Evolutionary conservation across 345 rosid genomes (phyloP), one percentile per base, ranked within the genome.

Genomic region (Acer saccharum): DNA sequence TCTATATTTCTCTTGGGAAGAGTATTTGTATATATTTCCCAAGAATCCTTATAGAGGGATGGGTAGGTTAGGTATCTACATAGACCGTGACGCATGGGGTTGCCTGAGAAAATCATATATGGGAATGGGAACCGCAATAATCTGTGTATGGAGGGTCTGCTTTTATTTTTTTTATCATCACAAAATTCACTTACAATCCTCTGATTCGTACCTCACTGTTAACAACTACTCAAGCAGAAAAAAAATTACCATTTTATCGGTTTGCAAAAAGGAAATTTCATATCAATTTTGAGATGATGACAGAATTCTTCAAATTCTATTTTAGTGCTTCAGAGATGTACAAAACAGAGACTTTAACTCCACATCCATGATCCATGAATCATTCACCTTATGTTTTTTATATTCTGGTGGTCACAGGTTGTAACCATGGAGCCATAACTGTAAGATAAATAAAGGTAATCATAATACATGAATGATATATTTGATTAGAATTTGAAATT

Each of bases 21-120:
- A 44, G 76, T 7, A 46, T 44, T 29, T 14, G 44, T 54, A 39
- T 65, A 71, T 62, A 57, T 73, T 83, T 74, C 80, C 76, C 81
- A 52, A 52, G 66, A 75, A 77, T 76, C 71, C 76, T 78, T 76
- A 79, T 65, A 32, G 58, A 65, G 72, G 2, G 32, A 29, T 2
- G 4, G 55, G 23, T 77, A 68, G 77, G 75, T 58, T 77, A 68
- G 77, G 75, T 58, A 50, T 61, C 71, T 43, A 25, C 20, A 35
- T 73, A 69, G 74, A 18, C 72, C 68, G 23, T 46, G 69, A 21
- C 25, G 4, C n/a, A 60, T 16, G 44, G 69, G 7, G 70, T 48
- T 79, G 77, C 75, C 73, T 78, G 77, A 48, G 71, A 35, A 58
- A 66, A n/a, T 61, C 62, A 39, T 52, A 39, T 63, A 60, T 46